Evolutionary conservation across 116 monocot species (phyloP), one percentile per base, ranked within the genome.

Genomic region (Phalaenopsis hybrid): DNA sequence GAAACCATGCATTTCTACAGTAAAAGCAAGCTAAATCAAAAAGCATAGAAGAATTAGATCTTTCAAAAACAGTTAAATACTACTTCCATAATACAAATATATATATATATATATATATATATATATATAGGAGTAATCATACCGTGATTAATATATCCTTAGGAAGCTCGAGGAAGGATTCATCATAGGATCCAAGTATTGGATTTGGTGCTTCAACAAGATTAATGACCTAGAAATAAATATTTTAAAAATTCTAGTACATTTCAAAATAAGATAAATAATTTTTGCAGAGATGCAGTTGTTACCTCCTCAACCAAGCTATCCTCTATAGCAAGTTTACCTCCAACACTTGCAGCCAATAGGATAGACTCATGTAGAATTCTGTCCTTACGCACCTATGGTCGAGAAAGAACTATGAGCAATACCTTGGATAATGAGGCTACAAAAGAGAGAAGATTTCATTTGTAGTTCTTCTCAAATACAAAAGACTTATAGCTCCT

Each of bases 91-190:
- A 67, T 25, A 67, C 10, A 67, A 2, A 41, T 41, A 41, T 41
- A 37, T 37, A 37, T 37, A 37, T 37, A 37, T 37, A 37, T 37
- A 37, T 37, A 37, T 37, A 37, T 3, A 37, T 37, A 37, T 37
- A 37, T 37, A 37, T 25, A 23, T 2, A 65, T 65, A 37, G 5
- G 41, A 59, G 28, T 41, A 20, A 37, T 46, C 81, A 81, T 91
- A 97, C 97, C 89, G 86, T 94, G 21, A 86, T 91, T 50, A 97
- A 83, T 89, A 97, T 89, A 81, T 97, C 97, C 84, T 88, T 86
- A 28, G 97, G 97, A 87, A 97, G 94, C 69, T 93, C 97, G 78
- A 94, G 82, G 86, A 97, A 97, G 77, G 93, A 93, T 84, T 87
- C 86, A 81, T 94, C 90, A 85, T 92, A 97, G 74, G 72, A 82